A percentile compares a stretch with the other conserved stretches of the same genome.
These are phyloP conservation scores for Coemansia sp. DNA, from an alignment of 192 early-diverging fungal species.

Conservation along the genomic window DNA sequence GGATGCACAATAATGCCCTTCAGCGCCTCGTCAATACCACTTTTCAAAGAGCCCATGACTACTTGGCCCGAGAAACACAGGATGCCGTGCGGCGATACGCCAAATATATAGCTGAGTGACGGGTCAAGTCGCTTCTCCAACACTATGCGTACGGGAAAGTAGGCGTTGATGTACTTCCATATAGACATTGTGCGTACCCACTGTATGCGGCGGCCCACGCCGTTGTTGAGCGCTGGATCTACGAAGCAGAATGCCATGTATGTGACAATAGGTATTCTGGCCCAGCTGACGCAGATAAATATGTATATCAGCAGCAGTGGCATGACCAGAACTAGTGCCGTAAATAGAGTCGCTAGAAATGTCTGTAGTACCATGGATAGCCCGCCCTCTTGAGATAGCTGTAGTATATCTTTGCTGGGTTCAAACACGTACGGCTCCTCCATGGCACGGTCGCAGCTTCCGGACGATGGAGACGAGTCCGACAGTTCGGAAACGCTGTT, in stretches of 20 bases:
- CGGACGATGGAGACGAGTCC: neutral
- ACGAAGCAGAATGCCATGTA: constrained; percentile 49
- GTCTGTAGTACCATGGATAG: constrained; percentile 28
- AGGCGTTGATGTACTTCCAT: constrained; percentile 84
- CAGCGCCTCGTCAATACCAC: constrained; percentile 70
- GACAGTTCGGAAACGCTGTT: neutral
- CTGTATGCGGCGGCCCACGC: constrained; percentile 61
- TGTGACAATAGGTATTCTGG: constrained; percentile 34
- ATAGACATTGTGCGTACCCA: constrained; percentile 58
- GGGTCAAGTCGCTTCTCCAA: constrained; percentile 86
- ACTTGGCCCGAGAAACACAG: constrained; percentile 82
- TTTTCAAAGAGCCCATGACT: constrained; percentile 83
- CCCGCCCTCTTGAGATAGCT: constrained; percentile 34
- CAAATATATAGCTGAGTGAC: constrained; percentile 86
- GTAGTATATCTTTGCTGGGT: constrained; percentile 36
- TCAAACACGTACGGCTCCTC: constrained; percentile 43
- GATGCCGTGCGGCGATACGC: constrained; percentile 88
- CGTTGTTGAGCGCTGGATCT: constrained; percentile 46
- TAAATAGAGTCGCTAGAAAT: constrained; percentile 34
- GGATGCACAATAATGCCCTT: constrained; percentile 68
- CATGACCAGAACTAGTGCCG: constrained; percentile 37
- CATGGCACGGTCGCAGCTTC: neutral
- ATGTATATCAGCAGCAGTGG: constrained; percentile 23
- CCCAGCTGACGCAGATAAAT: constrained; percentile 29
- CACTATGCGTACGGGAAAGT: constrained; percentile 80